A percentile compares a stretch with the other conserved stretches of the same genome.
Evolutionary conservation across 208 protist genomes (phyloP).

Genomic region (Acanthamoeba lenticulata): DNA sequence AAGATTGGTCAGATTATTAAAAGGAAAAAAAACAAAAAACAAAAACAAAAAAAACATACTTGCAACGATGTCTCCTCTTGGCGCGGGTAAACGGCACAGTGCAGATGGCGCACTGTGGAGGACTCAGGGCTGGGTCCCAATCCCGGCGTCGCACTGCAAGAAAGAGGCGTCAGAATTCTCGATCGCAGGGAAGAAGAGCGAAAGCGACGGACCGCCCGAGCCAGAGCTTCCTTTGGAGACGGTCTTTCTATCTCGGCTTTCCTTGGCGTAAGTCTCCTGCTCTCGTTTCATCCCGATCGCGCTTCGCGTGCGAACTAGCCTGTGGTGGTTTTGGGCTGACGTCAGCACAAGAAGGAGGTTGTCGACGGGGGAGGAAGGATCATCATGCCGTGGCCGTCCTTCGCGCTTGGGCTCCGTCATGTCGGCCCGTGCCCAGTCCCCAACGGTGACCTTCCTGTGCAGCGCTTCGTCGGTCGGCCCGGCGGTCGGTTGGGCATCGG

Average conservation of each 20-base stretch:
- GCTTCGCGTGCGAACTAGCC: neutral
- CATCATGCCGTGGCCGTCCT: neutral
- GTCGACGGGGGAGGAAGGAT: neutral
- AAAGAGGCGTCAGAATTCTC: too few species aligned
- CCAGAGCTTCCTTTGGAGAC: neutral
- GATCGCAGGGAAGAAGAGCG: too few species aligned
- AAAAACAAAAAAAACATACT: neutral
- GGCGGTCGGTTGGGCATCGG: neutral
- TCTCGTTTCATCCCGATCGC: constrained; percentile 1
- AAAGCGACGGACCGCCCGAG: neutral
- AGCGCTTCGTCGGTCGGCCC: neutral
- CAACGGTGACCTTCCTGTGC: neutral
- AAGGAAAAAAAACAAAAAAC: neutral
- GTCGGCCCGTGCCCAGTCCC: neutral
- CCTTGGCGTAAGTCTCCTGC: neutral
- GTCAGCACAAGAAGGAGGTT: neutral
- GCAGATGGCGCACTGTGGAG: neutral
- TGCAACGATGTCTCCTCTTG: constrained; percentile 14
- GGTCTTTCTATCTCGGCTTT: neutral
- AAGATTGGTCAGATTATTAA: neutral
- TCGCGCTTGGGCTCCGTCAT: neutral
- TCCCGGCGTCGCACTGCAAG: too few species aligned
- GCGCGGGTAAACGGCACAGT: neutral
- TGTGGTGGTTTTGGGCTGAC: neutral
- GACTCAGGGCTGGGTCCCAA: neutral